phyloP scores from a whole-genome alignment of 257 asterid species.

The Mitragyna speciosa region DNA sequence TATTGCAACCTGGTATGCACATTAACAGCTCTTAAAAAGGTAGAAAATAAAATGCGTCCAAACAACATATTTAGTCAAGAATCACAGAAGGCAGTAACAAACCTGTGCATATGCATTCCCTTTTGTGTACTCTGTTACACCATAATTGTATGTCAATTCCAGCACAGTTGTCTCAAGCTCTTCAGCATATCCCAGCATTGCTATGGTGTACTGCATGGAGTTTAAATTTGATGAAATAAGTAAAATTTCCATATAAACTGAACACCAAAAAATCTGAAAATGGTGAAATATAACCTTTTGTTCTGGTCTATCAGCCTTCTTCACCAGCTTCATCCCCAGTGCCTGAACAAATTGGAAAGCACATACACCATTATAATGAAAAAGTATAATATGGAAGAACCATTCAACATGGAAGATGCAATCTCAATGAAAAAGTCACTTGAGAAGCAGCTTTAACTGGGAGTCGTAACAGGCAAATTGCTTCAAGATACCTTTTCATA shows the following conservation, averaged over 20 bases:
- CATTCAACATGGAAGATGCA: not conserved
- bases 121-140: constrained; percentile 89
- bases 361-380: not conserved
- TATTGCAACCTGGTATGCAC: constrained; percentile 59
- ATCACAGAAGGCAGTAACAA: constrained; percentile 5
- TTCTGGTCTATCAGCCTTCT: constrained; percentile 80
- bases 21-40: constrained; percentile 6
- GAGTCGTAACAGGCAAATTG: not conserved
- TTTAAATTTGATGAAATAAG: not conserved
- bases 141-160: constrained; percentile 94
- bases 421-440: not conserved
- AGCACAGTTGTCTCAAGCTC: constrained; percentile 78
- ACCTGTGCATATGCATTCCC: constrained; percentile 99
- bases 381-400: not conserved
- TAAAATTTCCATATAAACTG: not conserved
- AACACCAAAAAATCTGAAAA: not conserved
- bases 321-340: constrained; percentile 79
- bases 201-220: constrained; percentile 73
- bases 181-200: constrained; percentile 95
- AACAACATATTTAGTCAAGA: not conserved
- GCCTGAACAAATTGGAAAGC: constrained; percentile 53
- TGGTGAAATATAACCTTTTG: constrained; percentile 57
- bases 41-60: not conserved
- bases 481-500: constrained; percentile 73
- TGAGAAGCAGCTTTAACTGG: not conserved